Percentiles rank a stretch among this genome's conserved stretches.
phyloP scores from a whole-genome alignment of 441 rosid species.

The Jatropha multifida region DNA sequence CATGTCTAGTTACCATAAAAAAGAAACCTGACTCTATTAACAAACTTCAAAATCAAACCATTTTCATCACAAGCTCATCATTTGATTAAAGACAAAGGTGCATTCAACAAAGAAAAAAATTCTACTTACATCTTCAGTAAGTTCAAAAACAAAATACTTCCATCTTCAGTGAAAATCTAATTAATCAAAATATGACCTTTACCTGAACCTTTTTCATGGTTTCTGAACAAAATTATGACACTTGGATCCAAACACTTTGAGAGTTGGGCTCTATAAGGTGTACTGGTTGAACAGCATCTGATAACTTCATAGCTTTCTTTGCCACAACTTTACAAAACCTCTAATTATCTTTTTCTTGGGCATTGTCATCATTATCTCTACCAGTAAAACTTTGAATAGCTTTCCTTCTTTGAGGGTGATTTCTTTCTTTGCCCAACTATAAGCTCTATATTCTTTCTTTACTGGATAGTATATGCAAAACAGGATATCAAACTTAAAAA shows the following conservation, averaged over 20 bases:
- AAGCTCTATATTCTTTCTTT: conserved; percentile 72
- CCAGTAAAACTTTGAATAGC: conserved; percentile 64
- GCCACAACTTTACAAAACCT: conserved; percentile 63
- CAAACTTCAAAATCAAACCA: conserved; percentile 8
- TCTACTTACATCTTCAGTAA: conserved; percentile 26
- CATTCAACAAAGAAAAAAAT: neutral
- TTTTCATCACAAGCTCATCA: conserved; percentile 20
- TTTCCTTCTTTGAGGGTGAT: conserved; percentile 63
- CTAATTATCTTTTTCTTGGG: conserved; percentile 54
- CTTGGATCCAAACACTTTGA: conserved; percentile 48
- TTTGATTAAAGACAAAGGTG: conserved; percentile 8
- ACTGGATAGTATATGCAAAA: conserved; percentile 74
- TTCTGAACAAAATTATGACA: conserved; percentile 53
- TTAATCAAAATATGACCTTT: conserved; percentile 41
- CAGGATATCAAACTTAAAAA: conserved; percentile 53
- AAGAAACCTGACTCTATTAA: conserved; percentile 7
- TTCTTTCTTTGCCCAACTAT: conserved; percentile 78
- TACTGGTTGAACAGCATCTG: conserved; percentile 59
- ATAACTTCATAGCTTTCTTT: conserved; percentile 63
- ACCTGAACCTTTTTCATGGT: conserved; percentile 54
- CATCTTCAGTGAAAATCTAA: conserved; percentile 39
- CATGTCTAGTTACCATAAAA: neutral
- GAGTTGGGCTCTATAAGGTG: conserved; percentile 50
- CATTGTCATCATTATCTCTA: conserved; percentile 62
- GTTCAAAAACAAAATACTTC: conserved; percentile 11